Base-by-base conservation (phyloP, 1,284 basidiomycete species). In the Heterobasidion irregulare region DNA sequence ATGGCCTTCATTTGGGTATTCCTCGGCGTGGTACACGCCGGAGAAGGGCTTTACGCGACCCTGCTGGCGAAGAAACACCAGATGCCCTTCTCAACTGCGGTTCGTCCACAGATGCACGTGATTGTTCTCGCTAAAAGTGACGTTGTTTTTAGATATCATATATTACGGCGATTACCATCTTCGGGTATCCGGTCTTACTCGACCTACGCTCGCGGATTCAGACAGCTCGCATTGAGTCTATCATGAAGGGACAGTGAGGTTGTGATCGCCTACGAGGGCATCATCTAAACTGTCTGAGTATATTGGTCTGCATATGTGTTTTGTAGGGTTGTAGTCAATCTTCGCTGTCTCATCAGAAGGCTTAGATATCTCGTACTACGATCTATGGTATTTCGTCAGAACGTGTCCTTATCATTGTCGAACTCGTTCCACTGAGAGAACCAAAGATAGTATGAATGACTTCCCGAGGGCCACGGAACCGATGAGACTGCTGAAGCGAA, bases 151-250 rank as follows among this genome's bases (percentile, higher is more conserved):
- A 88, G 84, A 58, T 68, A 2, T 62, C 70, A 33, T 88, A 87
- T 66, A 64, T 82, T 9, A 48, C 76, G 0, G 63, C 75, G 1
- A 80, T 83, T 0, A 35, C 83, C 1, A 1, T 78, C 0, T 69
- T 75, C 34, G 88, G 86, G 0, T 78, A 73, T 56, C 78, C 80
- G 1, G 71, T 82, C 8, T 80, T 79, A 69, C 45, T 59, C 6
- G 72, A 80, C 55, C 67, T 89, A 57, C 71, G 79, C 47, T 75
- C 71, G 58, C 75, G 78, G 33, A 78, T 88, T 9, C 84, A 89
- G 58, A 70, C 71, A 34, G 81, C 81, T 13, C 75, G 86, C 1
- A 90, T 89, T 43, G 81, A 86, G 55, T 87, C 85, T 51, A 84
- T 89, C 10, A 82, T 85, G 79, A 89, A 89, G 65, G 75, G 67